Conservation (phyloP, 306 rosid genomes). For the Crotalaria pallida region DNA sequence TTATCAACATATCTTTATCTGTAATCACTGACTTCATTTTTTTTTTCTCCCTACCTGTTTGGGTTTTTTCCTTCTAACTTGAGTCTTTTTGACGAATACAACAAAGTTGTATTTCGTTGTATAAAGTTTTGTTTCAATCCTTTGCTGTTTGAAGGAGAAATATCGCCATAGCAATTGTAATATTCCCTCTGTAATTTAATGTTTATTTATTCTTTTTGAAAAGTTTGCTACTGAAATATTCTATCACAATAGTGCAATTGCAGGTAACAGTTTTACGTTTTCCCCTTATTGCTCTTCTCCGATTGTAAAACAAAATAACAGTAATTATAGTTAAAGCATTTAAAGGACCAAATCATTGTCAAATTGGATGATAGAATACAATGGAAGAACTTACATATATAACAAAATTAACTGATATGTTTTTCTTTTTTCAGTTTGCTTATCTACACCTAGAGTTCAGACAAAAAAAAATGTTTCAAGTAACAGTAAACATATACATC, state of each 20-base stretch:
- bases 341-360: constrained; percentile 10
- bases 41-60: neutral
- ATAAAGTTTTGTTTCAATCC: constrained; percentile 1
- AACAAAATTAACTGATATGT: constrained; percentile 9
- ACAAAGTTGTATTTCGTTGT: neutral
- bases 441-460: constrained; percentile 18
- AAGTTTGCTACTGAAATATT: neutral
- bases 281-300: neutral
- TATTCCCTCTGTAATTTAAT: neutral
- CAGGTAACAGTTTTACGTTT: neutral
- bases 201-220: neutral
- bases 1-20: neutral
- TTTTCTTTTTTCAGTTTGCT: neutral
- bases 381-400: neutral
- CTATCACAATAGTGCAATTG: neutral
- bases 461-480: neutral
- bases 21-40: neutral
- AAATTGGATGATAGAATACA: neutral
- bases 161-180: constrained; percentile 8
- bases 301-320: neutral
- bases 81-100: constrained; percentile 7
- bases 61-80: constrained; percentile 26
- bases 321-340: neutral
- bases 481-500: constrained; percentile 15
- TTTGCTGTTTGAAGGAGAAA: neutral